A percentile compares a stretch with the other conserved stretches of the same genome.
Conservation (phyloP, 2,329 filamentous ascomycete species). For the Juglanconis juglandina region DNA sequence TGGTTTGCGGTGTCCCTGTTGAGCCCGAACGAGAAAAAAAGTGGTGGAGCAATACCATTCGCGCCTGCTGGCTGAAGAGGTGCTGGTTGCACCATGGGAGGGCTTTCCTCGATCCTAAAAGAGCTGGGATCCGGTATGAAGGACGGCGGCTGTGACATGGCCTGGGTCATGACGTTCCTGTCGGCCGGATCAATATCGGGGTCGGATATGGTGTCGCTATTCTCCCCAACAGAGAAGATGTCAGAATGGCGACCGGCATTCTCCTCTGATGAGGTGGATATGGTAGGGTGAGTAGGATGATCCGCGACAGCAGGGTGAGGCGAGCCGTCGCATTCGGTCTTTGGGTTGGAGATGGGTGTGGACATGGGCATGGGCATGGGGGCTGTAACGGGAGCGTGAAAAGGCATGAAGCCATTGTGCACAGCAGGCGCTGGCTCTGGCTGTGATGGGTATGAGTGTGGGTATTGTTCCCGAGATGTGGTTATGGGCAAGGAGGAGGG, state of each 20-base stretch:
- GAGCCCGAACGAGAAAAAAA: background rate
- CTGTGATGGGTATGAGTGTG: background rate
- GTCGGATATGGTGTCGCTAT: slow-evolving; percentile 16
- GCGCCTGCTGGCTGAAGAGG: background rate
- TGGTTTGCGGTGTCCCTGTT: background rate
- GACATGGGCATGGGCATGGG: background rate
- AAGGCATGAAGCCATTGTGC: slow-evolving; percentile 1
- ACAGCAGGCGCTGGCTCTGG: background rate
- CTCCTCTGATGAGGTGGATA: slow-evolving; percentile 17
- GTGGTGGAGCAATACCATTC: background rate
- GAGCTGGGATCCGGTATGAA: background rate
- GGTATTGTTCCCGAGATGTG: slow-evolving; percentile 8
- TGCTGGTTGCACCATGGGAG: too few species aligned
- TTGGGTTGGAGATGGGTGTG: background rate
- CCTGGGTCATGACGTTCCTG: background rate
- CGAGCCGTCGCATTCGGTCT: background rate
- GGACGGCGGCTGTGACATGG: background rate
- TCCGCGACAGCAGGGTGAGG: background rate
- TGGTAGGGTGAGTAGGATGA: slow-evolving; percentile 1
- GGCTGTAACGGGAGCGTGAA: background rate
- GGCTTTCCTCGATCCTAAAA: background rate
- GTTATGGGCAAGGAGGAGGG: too few species aligned
- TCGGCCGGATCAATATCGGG: slow-evolving; percentile 10
- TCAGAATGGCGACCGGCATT: slow-evolving; percentile 11
- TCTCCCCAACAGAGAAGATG: slow-evolving; percentile 10